These are phyloP conservation scores for Kwoniella bestiolae DNA, from an alignment of 768 basidiomycete species.

Conservation along the genomic window DNA sequence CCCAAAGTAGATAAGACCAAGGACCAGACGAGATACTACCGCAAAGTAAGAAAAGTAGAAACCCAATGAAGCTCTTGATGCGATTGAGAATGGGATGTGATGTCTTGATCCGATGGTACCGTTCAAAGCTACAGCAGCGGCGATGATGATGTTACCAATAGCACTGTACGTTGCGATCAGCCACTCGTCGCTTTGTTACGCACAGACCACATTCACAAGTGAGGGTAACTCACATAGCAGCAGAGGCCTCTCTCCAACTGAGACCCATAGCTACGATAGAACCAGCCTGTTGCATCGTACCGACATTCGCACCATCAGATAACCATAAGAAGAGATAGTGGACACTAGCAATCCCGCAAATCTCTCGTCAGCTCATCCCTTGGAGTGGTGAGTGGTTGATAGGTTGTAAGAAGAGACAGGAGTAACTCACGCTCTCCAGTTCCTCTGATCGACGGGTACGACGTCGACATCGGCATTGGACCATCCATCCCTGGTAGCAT, in stretches of 20 bases:
- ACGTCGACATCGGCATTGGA: constrained; percentile 53
- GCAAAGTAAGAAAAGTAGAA: constrained; percentile 89
- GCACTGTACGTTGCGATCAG: constrained; percentile 64
- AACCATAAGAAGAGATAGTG: constrained; percentile 54
- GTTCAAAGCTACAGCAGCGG: constrained; percentile 74
- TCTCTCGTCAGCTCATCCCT: constrained; percentile 7
- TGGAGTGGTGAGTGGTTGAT: not conserved
- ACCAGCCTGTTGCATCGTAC: constrained; percentile 54
- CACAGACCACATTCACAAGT: constrained; percentile 58
- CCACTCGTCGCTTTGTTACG: constrained; percentile 60
- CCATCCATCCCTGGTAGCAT: constrained; percentile 51
- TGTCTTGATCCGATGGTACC: constrained; percentile 77
- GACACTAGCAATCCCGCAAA: constrained; percentile 18
- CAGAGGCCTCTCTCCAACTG: constrained; percentile 46
- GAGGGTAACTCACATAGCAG: constrained; percentile 42
- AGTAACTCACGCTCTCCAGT: constrained; percentile 47
- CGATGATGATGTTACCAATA: constrained; percentile 73
- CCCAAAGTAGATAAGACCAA: constrained; percentile 75
- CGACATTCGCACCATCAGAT: constrained; percentile 52
- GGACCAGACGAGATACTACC: constrained; percentile 73
- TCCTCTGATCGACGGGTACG: constrained; percentile 45
- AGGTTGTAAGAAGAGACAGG: constrained; percentile 2
- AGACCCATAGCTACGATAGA: constrained; percentile 50
- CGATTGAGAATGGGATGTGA: constrained; percentile 74
- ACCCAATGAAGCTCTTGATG: constrained; percentile 84